Conservation (phyloP, 768 basidiomycete genomes). For the Lyophyllum decastes region DNA sequence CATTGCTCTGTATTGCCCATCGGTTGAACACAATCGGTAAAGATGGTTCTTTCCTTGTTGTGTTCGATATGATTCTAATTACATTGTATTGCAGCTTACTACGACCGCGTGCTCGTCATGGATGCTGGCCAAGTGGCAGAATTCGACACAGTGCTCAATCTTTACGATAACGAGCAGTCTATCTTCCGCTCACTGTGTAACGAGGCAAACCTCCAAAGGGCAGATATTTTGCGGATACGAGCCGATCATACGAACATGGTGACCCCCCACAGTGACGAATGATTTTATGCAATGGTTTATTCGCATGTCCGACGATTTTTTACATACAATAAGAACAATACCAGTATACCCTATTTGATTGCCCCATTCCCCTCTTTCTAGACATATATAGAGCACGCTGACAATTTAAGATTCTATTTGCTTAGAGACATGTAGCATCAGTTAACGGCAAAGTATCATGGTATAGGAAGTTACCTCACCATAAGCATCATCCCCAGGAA, state of each 20-base stretch:
- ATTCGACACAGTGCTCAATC: slow-evolving; percentile 70
- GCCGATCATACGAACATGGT: too few relatives aligned
- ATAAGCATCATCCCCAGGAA: too few relatives aligned
- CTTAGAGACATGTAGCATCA: too few relatives aligned
- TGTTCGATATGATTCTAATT: background rate
- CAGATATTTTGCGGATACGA: slow-evolving; percentile 57
- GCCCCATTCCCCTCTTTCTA: too few relatives aligned
- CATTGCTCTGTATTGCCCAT: slow-evolving; percentile 59
- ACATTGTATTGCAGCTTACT: slow-evolving; percentile 48
- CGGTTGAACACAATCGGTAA: slow-evolving; percentile 58
- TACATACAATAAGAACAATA: too few relatives aligned
- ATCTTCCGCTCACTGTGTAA: slow-evolving; percentile 74
- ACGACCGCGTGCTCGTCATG: slow-evolving; percentile 77
- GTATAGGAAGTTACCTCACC: too few relatives aligned
- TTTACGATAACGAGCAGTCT: slow-evolving; percentile 61
- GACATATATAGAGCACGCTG: too few relatives aligned
- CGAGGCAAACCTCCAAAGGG: slow-evolving; percentile 56
- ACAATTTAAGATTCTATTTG: too few relatives aligned
- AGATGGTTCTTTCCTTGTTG: slow-evolving; percentile 3
- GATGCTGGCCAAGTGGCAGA: slow-evolving; percentile 68
- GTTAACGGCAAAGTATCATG: too few relatives aligned
- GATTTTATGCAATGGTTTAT: too few relatives aligned
- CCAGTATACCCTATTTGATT: too few relatives aligned
- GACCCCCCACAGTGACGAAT: slow-evolving; percentile 15
- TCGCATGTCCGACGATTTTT: too few relatives aligned